A percentile compares a stretch with the other conserved stretches of the same genome.
Evolutionary conservation across 2,329 filamentous ascomycete genomes (phyloP).

Genomic region (Emergomyces pasteurianus): DNA sequence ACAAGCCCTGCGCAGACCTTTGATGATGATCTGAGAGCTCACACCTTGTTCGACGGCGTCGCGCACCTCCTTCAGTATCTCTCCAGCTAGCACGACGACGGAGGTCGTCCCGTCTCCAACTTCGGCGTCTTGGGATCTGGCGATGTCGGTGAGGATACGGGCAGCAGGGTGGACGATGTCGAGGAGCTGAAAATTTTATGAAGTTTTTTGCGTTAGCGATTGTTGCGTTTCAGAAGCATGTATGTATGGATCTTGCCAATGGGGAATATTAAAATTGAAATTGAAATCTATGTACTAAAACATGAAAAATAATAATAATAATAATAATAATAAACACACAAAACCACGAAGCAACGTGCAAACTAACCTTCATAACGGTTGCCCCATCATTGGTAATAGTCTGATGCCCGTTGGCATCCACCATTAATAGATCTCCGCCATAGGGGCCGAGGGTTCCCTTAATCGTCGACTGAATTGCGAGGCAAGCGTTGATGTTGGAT

Average conservation of each 20-base stretch:
- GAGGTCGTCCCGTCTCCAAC: slow-evolving; percentile 97
- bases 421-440: slow-evolving; percentile 89
- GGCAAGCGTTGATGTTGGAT: slow-evolving; percentile 96
- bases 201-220: background rate
- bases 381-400: slow-evolving; percentile 99
- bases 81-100: slow-evolving; percentile 92
- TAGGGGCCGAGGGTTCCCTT: slow-evolving; percentile 94
- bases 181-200: slow-evolving; percentile 54
- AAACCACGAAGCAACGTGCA: background rate
- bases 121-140: slow-evolving; percentile 96
- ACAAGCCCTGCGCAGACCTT: slow-evolving; percentile 79
- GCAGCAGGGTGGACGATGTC: slow-evolving; percentile 97
- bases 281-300: background rate
- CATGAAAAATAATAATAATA: no score
- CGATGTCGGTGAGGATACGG: slow-evolving; percentile 94
- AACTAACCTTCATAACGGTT: slow-evolving; percentile 87
- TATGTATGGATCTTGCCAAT: background rate
- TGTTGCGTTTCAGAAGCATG: background rate
- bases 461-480: slow-evolving; percentile 90
- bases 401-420: slow-evolving; percentile 88
- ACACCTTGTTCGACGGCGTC: slow-evolving; percentile 94
- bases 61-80: slow-evolving; percentile 93
- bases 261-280: background rate
- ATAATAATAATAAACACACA: background rate
- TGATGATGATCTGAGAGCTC: slow-evolving; percentile 95